Conservation (phyloP, 305 asterid species). For the Fraxinus latifolia region DNA sequence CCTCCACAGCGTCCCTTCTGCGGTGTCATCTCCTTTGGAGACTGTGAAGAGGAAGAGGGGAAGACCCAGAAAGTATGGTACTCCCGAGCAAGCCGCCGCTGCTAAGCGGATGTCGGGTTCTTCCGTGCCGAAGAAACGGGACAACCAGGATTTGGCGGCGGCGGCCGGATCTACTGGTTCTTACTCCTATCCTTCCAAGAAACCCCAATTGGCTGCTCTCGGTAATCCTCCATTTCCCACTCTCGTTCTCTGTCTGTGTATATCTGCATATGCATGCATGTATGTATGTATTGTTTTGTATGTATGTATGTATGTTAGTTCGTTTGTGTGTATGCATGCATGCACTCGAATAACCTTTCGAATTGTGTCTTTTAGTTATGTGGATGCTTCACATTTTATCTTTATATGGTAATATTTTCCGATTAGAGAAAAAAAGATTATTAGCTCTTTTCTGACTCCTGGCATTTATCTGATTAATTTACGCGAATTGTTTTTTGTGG, state of each 20-base stretch:
- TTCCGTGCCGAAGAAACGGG: constrained; percentile 30
- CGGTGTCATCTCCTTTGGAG: constrained; percentile 34
- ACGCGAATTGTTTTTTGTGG: background rate
- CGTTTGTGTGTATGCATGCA: background rate
- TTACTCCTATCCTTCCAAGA: constrained; percentile 33
- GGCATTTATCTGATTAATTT: background rate
- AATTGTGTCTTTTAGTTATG: background rate
- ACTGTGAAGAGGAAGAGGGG: constrained; percentile 53
- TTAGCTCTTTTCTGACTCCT: background rate
- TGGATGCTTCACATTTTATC: background rate
- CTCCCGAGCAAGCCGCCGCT: constrained; percentile 62
- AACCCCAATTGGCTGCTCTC: constrained; percentile 33
- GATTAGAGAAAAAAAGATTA: background rate
- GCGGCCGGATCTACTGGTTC: constrained; percentile 13
- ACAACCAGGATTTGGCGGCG: constrained; percentile 9
- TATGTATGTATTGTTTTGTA: background rate
- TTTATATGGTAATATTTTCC: background rate
- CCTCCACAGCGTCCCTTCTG: constrained; percentile 42
- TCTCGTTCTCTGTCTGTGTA: background rate
- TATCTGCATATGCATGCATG: background rate
- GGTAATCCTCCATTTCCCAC: constrained; percentile 25
- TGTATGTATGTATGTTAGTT: background rate
- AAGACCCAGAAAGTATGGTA: constrained; percentile 55
- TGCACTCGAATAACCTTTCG: background rate
- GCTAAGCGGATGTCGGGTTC: constrained; percentile 46